phyloP scores from a whole-genome alignment of 768 basidiomycete species.

The Coprinopsis marcescibilis region DNA sequence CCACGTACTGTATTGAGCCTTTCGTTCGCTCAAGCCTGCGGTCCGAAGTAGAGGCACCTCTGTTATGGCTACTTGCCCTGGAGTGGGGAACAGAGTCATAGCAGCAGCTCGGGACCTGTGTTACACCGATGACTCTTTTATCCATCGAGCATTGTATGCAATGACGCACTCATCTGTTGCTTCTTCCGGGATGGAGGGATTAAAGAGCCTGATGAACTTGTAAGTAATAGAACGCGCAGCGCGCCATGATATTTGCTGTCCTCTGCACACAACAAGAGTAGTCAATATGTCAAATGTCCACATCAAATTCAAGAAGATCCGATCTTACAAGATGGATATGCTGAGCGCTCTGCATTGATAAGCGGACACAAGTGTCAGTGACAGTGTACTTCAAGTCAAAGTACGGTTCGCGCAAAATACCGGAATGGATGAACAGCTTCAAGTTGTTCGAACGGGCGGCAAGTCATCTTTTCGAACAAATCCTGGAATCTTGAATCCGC shows the following conservation, averaged over 20 bases:
- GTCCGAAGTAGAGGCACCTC: conserved; percentile 55
- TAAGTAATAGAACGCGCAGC: conserved; percentile 82
- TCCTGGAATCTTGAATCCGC: conserved; percentile 67
- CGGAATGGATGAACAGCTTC: conserved; percentile 80
- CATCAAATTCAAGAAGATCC: not conserved
- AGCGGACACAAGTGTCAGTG: not conserved
- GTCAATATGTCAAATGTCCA: not conserved
- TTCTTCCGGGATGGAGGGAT: conserved; percentile 69
- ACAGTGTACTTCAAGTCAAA: not conserved
- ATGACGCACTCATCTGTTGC: conserved; percentile 35
- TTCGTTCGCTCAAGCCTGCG: conserved; percentile 78
- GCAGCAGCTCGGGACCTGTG: conserved; percentile 8
- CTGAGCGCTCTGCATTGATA: conserved; percentile 49
- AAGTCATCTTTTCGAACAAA: conserved; percentile 58
- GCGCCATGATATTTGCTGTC: conserved; percentile 81
- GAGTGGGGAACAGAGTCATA: conserved; percentile 52
- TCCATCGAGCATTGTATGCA: conserved; percentile 11
- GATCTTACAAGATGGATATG: conserved; percentile 67
- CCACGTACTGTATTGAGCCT: conserved; percentile 79
- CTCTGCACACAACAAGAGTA: conserved; percentile 29
- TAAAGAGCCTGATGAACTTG: conserved; percentile 71
- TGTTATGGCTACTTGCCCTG: conserved; percentile 58
- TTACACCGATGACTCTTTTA: no score
- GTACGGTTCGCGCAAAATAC: conserved; percentile 28
- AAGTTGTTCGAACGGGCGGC: conserved; percentile 72